Evolutionary conservation across 1,139 yeast genomes (phyloP).

Genomic region (Hansenula sp.): DNA sequence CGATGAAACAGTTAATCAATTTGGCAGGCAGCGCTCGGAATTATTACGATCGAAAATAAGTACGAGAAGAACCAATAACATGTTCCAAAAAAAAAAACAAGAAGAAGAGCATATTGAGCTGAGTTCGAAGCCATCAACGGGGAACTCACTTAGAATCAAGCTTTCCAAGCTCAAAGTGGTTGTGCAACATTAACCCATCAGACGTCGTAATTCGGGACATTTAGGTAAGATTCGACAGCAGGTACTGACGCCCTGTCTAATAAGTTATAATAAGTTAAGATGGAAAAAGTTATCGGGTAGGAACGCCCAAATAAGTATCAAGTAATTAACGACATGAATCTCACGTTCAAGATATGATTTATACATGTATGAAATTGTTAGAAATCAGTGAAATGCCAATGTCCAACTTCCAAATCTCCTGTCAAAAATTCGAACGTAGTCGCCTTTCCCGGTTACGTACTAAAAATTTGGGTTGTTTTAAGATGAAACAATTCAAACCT

Average conservation of each 20-base stretch:
- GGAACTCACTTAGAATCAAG: no score
- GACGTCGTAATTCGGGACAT: background rate
- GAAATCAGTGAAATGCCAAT: no score
- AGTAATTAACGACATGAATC: no score
- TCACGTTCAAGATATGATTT: no score
- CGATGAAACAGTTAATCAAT: background rate
- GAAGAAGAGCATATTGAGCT: no score
- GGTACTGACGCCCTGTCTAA: background rate
- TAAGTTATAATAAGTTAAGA: no score
- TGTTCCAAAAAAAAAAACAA: no score
- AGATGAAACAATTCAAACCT: slow-evolving; percentile 1
- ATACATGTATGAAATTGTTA: no score
- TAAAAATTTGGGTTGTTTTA: background rate
- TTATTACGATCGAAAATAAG: background rate
- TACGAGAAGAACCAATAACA: background rate
- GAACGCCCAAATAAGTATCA: no score
- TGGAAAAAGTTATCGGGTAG: no score
- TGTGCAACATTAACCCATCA: background rate
- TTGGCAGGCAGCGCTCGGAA: background rate
- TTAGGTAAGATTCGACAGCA: background rate
- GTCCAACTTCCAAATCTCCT: background rate
- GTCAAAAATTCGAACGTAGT: background rate
- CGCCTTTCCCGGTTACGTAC: no score
- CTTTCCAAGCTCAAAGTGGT: background rate
- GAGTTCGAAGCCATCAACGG: no score